Evolutionary conservation across 306 rosid genomes (phyloP).

Genomic region (Fagus crenata): DNA sequence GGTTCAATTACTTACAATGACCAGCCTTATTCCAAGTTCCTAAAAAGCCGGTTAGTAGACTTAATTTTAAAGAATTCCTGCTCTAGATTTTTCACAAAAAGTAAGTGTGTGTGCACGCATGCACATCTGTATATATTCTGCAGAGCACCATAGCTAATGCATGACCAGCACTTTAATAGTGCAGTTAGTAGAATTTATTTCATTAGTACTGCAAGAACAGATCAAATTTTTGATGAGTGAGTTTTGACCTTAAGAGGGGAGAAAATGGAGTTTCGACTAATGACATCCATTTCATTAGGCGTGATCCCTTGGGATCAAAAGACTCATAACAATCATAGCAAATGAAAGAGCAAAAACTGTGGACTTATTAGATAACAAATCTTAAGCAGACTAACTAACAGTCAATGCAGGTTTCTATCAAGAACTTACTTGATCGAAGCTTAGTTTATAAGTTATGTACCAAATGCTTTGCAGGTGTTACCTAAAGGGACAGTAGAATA

Average conservation of each 20-base stretch:
- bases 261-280: no score
- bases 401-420: no score
- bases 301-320: not conserved
- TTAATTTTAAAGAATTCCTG: not conserved
- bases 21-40: conserved; percentile 72
- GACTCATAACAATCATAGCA: not conserved
- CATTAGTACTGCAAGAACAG: not conserved
- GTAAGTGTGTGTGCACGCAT: no score
- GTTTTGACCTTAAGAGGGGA: no score
- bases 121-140: no score
- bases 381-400: not conserved
- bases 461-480: not conserved
- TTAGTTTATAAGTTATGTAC: no score
- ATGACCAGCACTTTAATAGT: not conserved
- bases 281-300: no score
- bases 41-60: conserved; percentile 67
- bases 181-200: not conserved
- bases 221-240: not conserved
- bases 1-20: conserved; percentile 85
- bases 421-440: no score
- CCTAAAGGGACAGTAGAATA: not conserved
- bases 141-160: not conserved
- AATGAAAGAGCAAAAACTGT: not conserved
- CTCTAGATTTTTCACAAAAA: no score
- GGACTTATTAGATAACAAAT: not conserved